Percentiles rank a stretch among this genome's conserved stretches.
Conservation (phyloP, 805 yeast genomes). For the Kodamaea neixiangensis region DNA sequence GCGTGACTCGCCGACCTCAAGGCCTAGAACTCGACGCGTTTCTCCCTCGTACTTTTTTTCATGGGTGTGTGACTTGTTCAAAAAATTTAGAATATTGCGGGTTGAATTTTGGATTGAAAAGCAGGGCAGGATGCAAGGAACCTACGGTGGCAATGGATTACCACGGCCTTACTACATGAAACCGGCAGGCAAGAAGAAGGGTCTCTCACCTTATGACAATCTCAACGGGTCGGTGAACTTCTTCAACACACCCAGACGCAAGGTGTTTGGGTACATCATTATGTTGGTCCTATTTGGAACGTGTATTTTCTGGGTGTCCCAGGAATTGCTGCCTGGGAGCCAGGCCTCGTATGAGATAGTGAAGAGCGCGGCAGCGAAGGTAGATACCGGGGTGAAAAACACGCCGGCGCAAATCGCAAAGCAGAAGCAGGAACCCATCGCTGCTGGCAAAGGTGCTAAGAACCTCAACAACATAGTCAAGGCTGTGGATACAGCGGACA, state of each 20-base stretch:
- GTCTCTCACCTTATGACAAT: constrained; percentile 35
- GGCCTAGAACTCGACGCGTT: constrained; percentile 1
- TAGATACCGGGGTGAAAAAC: neutral
- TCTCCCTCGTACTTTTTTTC: neutral
- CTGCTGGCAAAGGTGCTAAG: neutral
- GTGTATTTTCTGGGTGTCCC: constrained; percentile 37
- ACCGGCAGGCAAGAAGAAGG: constrained; percentile 34
- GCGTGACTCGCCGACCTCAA: neutral
- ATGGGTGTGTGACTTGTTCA: constrained; percentile 10
- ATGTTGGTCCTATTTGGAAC: constrained; percentile 38
- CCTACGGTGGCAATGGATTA: constrained; percentile 42
- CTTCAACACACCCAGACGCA: constrained; percentile 40
- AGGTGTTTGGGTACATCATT: constrained; percentile 38
- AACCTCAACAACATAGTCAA: constrained; percentile 31
- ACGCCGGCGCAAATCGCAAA: neutral
- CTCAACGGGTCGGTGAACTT: constrained; percentile 25
- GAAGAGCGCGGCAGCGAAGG: constrained; percentile 7
- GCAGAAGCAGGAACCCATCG: neutral
- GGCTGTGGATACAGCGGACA: constrained; percentile 32
- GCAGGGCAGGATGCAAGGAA: constrained; percentile 39
- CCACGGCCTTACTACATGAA: constrained; percentile 51
- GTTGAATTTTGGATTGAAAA: neutral
- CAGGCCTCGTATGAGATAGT: constrained; percentile 29
- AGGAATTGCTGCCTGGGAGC: constrained; percentile 32
- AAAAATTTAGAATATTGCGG: constrained; percentile 2